Evolutionary conservation across 2,329 filamentous ascomycete species (phyloP).

Genomic region (Paecilomyces fulvus): DNA sequence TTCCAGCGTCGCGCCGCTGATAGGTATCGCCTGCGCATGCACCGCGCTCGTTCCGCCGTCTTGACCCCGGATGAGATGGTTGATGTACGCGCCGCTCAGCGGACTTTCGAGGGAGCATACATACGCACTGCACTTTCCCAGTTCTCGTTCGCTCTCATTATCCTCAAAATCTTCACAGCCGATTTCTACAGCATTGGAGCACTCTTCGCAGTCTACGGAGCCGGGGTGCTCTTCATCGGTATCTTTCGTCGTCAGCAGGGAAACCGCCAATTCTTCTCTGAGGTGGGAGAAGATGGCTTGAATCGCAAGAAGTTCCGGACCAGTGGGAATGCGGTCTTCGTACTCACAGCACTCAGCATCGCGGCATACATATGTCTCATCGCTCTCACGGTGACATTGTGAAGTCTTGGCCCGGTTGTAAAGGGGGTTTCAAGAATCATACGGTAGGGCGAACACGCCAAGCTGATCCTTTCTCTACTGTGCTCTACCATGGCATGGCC

Average conservation of each 20-base stretch:
- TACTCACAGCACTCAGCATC: slow-evolving; percentile 54
- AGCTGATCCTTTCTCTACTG: not conserved
- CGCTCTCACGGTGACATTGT: slow-evolving; percentile 48
- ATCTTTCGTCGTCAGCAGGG: slow-evolving; percentile 83
- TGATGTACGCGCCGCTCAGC: slow-evolving; percentile 87
- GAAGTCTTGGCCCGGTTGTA: slow-evolving; percentile 2
- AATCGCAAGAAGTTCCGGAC: slow-evolving; percentile 56
- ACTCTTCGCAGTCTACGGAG: slow-evolving; percentile 85
- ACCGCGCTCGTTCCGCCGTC: slow-evolving; percentile 74
- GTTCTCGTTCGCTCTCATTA: slow-evolving; percentile 89
- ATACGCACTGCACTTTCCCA: slow-evolving; percentile 89
- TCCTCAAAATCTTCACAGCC: slow-evolving; percentile 91
- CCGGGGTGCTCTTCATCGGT: slow-evolving; percentile 72
- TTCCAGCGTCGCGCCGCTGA: slow-evolving; percentile 58
- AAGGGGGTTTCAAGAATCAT: not conserved
- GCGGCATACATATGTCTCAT: slow-evolving; percentile 54
- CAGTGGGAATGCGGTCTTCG: slow-evolving; percentile 57
- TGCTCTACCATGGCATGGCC: not conserved
- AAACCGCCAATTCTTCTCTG: slow-evolving; percentile 80
- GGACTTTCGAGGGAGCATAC: slow-evolving; percentile 96
- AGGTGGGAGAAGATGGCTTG: slow-evolving; percentile 50
- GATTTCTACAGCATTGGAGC: slow-evolving; percentile 98
- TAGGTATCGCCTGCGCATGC: slow-evolving; percentile 68
- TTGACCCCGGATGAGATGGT: slow-evolving; percentile 79
- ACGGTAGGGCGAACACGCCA: not conserved